Conservation (phyloP, 345 rosid genomes). For the Linum trigynum region DNA sequence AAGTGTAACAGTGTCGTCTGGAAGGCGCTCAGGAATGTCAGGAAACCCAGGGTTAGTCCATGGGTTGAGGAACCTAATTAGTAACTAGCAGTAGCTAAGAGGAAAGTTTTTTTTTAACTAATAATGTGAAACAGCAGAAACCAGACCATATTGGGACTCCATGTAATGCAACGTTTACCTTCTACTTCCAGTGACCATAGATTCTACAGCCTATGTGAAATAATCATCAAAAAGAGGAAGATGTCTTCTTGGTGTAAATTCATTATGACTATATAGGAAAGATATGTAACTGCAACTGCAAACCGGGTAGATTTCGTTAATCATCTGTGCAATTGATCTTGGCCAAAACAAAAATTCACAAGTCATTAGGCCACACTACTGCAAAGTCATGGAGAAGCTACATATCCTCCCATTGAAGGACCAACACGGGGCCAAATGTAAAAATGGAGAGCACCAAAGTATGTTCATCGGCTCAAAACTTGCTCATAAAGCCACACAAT, state of each 20-base stretch:
- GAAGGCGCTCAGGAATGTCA: slow-evolving; percentile 41
- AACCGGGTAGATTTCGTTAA: neutral
- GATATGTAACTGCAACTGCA: neutral
- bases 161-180: neutral
- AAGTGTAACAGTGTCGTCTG: slow-evolving; percentile 68
- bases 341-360: neutral
- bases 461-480: neutral
- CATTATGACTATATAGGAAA: neutral
- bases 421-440: neutral
- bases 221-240: neutral
- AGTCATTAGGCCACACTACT: neutral
- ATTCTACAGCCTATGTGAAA: neutral
- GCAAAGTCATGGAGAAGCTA: neutral
- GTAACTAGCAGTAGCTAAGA: neutral
- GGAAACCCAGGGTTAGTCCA: slow-evolving; percentile 34
- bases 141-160: neutral
- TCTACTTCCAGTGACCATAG: neutral
- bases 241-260: neutral
- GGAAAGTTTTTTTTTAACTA: neutral
- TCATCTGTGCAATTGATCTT: neutral
- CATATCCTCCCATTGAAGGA: neutral
- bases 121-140: neutral
- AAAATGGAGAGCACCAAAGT: neutral
- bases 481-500: neutral
- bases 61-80: slow-evolving; percentile 28